These are phyloP conservation scores for Plasmodium knowlesi DNA, from an alignment of 169 alveolate genomes.

Conservation along the genomic window DNA sequence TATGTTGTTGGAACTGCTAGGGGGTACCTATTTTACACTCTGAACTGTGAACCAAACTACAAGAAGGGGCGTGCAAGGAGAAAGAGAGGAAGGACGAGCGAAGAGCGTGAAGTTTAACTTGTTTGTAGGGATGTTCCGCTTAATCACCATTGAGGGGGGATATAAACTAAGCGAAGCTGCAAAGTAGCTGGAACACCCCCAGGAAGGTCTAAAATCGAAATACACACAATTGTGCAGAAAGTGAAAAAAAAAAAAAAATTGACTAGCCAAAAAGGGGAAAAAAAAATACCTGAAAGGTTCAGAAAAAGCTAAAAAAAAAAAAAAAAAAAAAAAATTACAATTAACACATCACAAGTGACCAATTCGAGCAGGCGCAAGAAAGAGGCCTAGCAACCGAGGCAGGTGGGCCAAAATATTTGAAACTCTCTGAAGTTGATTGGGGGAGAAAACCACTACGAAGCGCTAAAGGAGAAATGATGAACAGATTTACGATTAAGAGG, in stretches of 20 bases:
- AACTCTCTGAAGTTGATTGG: background rate
- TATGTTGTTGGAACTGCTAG: background rate
- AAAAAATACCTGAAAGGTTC: background rate
- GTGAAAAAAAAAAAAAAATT: background rate
- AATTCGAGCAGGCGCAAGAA: background rate
- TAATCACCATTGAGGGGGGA: background rate
- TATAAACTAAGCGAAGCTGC: background rate
- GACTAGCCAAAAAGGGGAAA: background rate
- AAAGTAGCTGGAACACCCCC: background rate
- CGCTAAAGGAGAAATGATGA: constrained; percentile 49
- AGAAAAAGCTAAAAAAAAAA: background rate
- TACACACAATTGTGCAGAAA: background rate
- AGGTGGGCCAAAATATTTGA: background rate
- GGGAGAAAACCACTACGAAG: background rate
- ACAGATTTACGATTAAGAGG: constrained; percentile 19
- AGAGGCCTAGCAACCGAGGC: background rate
- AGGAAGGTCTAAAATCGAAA: background rate
- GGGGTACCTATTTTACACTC: background rate
- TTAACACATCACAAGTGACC: background rate
- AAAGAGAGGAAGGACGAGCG: background rate
- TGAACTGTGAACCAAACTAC: background rate
- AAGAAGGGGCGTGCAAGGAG: background rate
- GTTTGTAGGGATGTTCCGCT: background rate
- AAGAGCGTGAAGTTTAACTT: background rate
- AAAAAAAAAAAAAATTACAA: background rate